Evolutionary conservation across 2,329 filamentous ascomycete genomes (phyloP), one percentile per base, ranked within the genome.

Genomic region (Fusarium albidum): DNA sequence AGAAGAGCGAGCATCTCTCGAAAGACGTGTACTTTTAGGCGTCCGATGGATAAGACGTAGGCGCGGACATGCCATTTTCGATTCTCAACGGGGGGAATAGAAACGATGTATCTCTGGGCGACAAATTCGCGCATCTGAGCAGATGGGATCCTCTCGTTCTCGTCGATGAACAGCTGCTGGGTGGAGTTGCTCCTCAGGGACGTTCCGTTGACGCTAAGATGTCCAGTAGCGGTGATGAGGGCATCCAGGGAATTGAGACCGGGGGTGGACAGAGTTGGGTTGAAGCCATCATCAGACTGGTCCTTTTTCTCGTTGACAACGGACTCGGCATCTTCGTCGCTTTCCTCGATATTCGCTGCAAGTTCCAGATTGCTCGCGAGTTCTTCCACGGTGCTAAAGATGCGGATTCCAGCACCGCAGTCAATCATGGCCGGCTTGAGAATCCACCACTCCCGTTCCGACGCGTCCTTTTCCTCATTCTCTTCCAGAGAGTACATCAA

Each of bases 391-490:
- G 73, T 75, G 25, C 73, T 75, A 49, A 75, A 75, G 9, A 75
- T 65, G 0, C 72, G 67, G n/a, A 75, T 75, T 0, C 73, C 73
- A 9, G 71, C 68, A 2, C 73, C 73, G n/a, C 72, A 75, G 17
- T 75, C 73, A 9, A 75, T 68, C 53, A 75, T 59, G 0, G 73
- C 73, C 3, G 73, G 73, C 42, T 75, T 75, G 4, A 75, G 46
- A 18, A 75, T 75, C 73, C 73, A 75, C 72, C 73, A 75, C 27
- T 74, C 68, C 1, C 73, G 61, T 2, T 74, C 64, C 0, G 43
- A 42, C 0, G 68, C 28, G 1, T 59, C 54, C 38, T 65, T 73
- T 8, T 28, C 33, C 15, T 65, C 69, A 28, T 75, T 75, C 4
- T 71, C 64, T 25, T 74, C 70, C 0, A 75, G 67, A 0, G 72